Percentiles rank a stretch among this genome's conserved stretches.
Evolutionary conservation across 2,329 filamentous ascomycete genomes (phyloP).

Genomic region (Metarhizium brunneum): DNA sequence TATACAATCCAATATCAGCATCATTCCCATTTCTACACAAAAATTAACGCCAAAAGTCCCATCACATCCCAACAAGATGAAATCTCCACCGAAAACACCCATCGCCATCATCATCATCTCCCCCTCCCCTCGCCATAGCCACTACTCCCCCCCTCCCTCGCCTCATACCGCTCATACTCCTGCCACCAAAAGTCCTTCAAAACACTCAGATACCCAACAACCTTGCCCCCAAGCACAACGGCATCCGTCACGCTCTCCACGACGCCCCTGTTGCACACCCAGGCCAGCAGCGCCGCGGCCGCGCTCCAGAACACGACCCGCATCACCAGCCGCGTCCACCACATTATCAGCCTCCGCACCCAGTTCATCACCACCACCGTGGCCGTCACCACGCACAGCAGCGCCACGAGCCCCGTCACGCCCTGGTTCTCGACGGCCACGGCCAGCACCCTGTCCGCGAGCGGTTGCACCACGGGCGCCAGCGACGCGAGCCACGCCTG

Average conservation of each 20-base stretch:
- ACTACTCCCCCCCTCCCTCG: neutral
- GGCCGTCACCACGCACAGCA: conserved; percentile 32
- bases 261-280: conserved; percentile 56
- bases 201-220: conserved; percentile 37
- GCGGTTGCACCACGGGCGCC: conserved; percentile 32
- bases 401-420: conserved; percentile 21
- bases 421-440: conserved; percentile 26
- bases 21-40: too few relatives aligned
- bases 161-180: conserved; percentile 38
- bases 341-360: conserved; percentile 63
- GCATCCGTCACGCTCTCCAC: conserved; percentile 55
- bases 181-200: conserved; percentile 45
- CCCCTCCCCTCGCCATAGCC: neutral
- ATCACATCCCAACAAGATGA: neutral
- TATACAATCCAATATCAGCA: too few relatives aligned
- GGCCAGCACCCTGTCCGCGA: conserved; percentile 29
- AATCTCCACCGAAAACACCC: neutral
- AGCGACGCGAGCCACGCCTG: conserved; percentile 21
- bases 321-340: conserved; percentile 62
- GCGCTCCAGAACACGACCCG: conserved; percentile 55
- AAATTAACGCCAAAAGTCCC: too few relatives aligned
- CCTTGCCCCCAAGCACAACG: conserved; percentile 30
- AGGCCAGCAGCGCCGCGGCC: conserved; percentile 43
- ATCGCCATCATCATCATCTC: neutral
- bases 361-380: conserved; percentile 61